These are phyloP conservation scores for Russula sp. DNA, from an alignment of 768 basidiomycete genomes.

Conservation along the genomic window DNA sequence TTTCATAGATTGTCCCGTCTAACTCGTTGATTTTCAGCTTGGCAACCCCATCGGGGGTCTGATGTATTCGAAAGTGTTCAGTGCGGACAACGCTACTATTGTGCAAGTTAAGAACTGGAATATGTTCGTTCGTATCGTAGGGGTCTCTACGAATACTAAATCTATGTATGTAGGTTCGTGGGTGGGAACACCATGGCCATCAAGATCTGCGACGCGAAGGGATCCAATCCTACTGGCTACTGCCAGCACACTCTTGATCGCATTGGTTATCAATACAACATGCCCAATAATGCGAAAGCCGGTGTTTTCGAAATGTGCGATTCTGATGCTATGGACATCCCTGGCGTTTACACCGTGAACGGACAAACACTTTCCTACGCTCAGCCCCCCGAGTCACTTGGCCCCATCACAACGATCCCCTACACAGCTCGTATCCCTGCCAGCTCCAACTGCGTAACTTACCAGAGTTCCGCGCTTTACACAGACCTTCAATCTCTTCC, in stretches of 20 bases:
- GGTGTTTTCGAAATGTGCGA: conserved; percentile 59
- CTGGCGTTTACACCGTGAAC: conserved; percentile 43
- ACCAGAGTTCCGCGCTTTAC: conserved; percentile 35
- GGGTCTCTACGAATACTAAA: not conserved
- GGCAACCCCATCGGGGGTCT: conserved; percentile 80
- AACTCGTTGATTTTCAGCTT: conserved; percentile 35
- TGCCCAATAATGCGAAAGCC: conserved; percentile 54
- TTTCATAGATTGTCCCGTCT: not conserved
- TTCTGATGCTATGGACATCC: conserved; percentile 56
- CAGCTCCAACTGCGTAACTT: conserved; percentile 41
- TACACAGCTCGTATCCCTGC: conserved; percentile 37
- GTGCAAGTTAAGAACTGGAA: conserved; percentile 64
- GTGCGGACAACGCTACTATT: conserved; percentile 38
- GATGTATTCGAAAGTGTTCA: conserved; percentile 53
- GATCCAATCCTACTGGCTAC: conserved; percentile 42
- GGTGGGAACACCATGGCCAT: conserved; percentile 60
- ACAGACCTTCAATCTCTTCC: conserved; percentile 17
- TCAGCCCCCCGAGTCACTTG: conserved; percentile 45
- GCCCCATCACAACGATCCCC: conserved; percentile 40
- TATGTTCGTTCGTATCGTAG: conserved; percentile 38
- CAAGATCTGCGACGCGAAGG: conserved; percentile 62
- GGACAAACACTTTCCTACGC: conserved; percentile 41
- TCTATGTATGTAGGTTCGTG: conserved; percentile 52
- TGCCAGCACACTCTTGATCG: conserved; percentile 74
- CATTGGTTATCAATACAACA: conserved; percentile 70